Base-by-base conservation (phyloP, 1,284 basidiomycete species). In the Rhodotorula sp. region DNA sequence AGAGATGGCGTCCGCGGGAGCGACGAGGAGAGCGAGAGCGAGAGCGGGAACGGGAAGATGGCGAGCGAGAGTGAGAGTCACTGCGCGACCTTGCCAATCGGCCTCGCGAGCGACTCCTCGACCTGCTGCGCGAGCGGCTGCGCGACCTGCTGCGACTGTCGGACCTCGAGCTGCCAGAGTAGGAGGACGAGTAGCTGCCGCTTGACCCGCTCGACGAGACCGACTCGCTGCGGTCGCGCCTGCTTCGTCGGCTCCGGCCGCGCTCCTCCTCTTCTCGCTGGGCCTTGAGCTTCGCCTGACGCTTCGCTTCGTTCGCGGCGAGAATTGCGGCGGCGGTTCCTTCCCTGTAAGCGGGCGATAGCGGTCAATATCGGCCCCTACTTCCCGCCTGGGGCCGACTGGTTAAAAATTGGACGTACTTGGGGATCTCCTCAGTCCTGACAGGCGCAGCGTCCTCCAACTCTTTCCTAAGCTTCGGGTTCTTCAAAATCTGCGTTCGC, bases 261-360 rank as follows among this genome's bases (percentile, higher is more conserved):
- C 63, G 54, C 10, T 31, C 16, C 46, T 44, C 22, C 22, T 61
- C 55, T 10, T 50, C 59, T 24, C 30, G 26, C n/a, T 47, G 22
- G 18, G 62, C 54, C 8, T 59, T 48, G 46, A 55, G 59, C 51
- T 67, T 70, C 5, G 68, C 68, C 11, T 50, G 50, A 22, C 72
- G 64, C 51, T 71, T 71, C 2, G 69, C 72, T 55, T 73, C 72
- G 56, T 73, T 73, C 15, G 72, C 72, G 2, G 69, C 69, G 37
- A 73, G 67, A 64, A 73, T 73, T 13, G 67, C 69, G 9, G 72
- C 72, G 6, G 72, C 72, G 0, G 72, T 73, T 4, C 72, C 72
- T 46, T 71, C 62, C 55, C 71, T 72, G 65, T 16, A 22, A 7
- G 18, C 16, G 24, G 22, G 48, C 37, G 9, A 28, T 13, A 4